Conservation (phyloP, 192 early-diverging fungal genomes). For the Backusella westeae region DNA sequence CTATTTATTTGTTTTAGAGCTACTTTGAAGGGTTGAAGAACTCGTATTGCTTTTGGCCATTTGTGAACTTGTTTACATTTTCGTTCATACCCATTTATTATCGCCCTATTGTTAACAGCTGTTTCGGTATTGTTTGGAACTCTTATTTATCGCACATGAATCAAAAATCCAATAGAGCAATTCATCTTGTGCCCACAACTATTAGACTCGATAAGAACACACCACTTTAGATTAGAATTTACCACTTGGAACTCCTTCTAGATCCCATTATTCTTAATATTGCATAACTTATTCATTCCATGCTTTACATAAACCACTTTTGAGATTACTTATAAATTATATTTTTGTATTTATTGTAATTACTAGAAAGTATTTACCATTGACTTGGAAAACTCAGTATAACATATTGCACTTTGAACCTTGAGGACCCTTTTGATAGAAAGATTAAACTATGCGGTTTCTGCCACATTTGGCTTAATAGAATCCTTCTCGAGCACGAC, state of each 20-base stretch:
- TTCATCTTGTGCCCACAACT: not conserved
- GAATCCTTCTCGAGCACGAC: constrained; percentile 93
- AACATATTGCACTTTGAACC: constrained; percentile 38
- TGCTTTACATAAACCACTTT: not conserved
- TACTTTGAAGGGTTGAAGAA: constrained; percentile 15
- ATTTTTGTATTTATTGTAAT: not conserved
- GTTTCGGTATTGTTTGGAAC: constrained; percentile 19
- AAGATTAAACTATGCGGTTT: constrained; percentile 88
- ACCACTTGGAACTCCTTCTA: not conserved
- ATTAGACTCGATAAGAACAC: not conserved
- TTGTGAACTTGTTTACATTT: constrained; percentile 16
- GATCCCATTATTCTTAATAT: not conserved
- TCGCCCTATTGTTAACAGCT: constrained; percentile 17
- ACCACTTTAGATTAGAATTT: not conserved
- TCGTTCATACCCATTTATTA: constrained; percentile 11
- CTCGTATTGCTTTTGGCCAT: constrained; percentile 26
- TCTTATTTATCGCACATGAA: constrained; percentile 25
- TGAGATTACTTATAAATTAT: not conserved
- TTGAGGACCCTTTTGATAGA: constrained; percentile 98
- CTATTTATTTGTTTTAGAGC: constrained; percentile 7
- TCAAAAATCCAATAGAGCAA: constrained; percentile 5
- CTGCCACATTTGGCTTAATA: constrained; percentile 80
- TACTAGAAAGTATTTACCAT: not conserved
- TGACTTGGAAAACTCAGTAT: not conserved
- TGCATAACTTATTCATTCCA: not conserved